phyloP scores from a whole-genome alignment of 2,329 filamentous ascomycete genomes.

The Celoporthe dispersa region DNA sequence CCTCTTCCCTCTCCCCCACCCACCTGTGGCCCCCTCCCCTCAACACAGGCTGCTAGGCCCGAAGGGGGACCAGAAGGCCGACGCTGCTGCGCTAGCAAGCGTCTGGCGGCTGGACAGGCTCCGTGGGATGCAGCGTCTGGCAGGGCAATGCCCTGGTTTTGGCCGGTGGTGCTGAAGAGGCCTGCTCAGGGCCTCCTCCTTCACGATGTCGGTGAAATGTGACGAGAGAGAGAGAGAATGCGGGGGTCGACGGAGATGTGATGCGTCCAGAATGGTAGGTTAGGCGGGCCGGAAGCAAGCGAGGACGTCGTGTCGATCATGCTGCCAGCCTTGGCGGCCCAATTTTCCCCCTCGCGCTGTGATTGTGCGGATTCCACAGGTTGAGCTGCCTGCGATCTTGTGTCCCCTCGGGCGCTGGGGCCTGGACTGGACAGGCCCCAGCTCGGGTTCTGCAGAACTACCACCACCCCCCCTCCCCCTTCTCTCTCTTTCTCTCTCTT shows the following conservation, averaged over 20 bases:
- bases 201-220: background rate
- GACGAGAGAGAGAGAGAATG: background rate
- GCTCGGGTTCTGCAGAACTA: background rate
- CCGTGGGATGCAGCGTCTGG: conserved; percentile 15
- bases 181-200: background rate
- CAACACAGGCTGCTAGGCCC: conserved; percentile 17
- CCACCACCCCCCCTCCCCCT: too few species aligned
- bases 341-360: background rate
- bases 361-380: background rate
- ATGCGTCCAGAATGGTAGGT: conserved; percentile 23
- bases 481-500: background rate
- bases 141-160: conserved; percentile 13
- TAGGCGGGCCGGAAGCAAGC: conserved; percentile 28
- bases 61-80: conserved; percentile 20
- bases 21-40: conserved; percentile 10
- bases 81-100: conserved; percentile 21
- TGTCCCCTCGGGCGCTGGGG: background rate
- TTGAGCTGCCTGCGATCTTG: background rate
- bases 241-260: conserved; percentile 40
- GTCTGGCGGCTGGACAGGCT: conserved; percentile 28
- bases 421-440: background rate
- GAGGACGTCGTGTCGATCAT: conserved; percentile 27
- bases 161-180: background rate
- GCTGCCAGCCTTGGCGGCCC: conserved; percentile 14
- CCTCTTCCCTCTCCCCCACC: background rate